These are phyloP conservation scores for Auriscalpium orientale DNA, from an alignment of 768 basidiomycete species.

Conservation along the genomic window DNA sequence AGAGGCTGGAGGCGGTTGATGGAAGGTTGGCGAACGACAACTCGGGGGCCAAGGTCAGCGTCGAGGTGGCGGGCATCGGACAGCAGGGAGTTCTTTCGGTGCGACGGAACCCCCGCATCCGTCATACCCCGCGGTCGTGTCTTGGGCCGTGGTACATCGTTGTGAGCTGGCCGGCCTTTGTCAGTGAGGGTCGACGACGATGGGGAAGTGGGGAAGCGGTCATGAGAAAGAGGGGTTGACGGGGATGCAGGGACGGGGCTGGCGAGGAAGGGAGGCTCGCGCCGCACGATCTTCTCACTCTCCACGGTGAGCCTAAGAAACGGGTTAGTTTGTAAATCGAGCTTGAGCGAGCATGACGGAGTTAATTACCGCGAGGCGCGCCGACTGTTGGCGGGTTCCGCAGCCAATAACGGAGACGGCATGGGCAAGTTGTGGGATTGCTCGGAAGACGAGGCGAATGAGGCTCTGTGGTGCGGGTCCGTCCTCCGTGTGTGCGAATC, in stretches of 20 bases:
- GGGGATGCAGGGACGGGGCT: slow-evolving; percentile 4
- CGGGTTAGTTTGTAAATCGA: background rate
- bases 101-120: slow-evolving; percentile 2
- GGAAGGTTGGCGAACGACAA: slow-evolving; percentile 13
- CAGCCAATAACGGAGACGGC: slow-evolving; percentile 7
- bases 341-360: background rate
- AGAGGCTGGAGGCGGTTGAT: slow-evolving; percentile 4
- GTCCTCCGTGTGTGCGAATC: slow-evolving; percentile 35
- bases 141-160: background rate
- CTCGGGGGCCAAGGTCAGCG: slow-evolving; percentile 7
- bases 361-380: slow-evolving; percentile 10
- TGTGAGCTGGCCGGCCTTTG: background rate
- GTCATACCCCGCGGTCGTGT: slow-evolving; percentile 11
- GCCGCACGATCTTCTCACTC: slow-evolving; percentile 7
- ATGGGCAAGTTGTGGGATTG: slow-evolving; percentile 31
- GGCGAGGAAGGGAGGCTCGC: background rate
- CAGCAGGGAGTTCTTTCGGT: background rate
- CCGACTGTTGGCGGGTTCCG: background rate
- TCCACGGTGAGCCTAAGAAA: slow-evolving; percentile 9
- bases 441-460: slow-evolving; percentile 54
- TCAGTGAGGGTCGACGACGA: slow-evolving; percentile 13
- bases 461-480: slow-evolving; percentile 37
- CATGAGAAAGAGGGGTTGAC: background rate
- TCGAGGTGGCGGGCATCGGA: background rate
- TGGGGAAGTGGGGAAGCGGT: slow-evolving; percentile 7